Evolutionary conservation across 2,329 filamentous ascomycete genomes (phyloP), one percentile per base, ranked within the genome.

Genomic region (Hypoxylon sp.): DNA sequence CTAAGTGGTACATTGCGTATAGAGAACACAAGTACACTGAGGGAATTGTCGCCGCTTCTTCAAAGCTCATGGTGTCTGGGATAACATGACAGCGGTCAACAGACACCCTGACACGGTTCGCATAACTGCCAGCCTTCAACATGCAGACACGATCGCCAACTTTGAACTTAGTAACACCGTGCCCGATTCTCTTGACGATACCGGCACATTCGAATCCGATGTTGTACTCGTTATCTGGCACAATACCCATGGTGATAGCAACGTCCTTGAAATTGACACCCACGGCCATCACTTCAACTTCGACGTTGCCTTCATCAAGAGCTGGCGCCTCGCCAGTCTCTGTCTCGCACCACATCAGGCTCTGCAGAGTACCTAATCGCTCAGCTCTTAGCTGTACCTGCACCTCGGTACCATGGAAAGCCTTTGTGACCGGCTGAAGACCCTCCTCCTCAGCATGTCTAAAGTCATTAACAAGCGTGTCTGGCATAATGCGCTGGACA

Each of bases 241-340:
- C 67, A 10, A 74, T 70, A 1, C 73, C 72, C 67, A 76, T 68
- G 0, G 76, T 74, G 3, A 73, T 74, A 1, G 80, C 72, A 0
- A 81, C 75, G 64, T 83, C 81, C 24, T 76, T 76, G 68, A 80
- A 81, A 50, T 83, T 83, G 3, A 83, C 58, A 11, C 80, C 81
- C 3, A 72, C 59, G 1, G 81, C 77, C 55, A 71, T 65, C 0
- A 78, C 62, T 46, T 81, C 70, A 5, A 83, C 69, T 37, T 83
- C 78, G 14, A 83, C 61, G 3, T 68, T 56, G n/a, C 72, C 73
- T 4, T 50, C n/a, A 19, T 53, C 60, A 3, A 72, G 14, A 10
- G 50, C 19, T 3, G 68, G 52, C 14, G 74, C 63, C 1, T 37
- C 61, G 6, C 62, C 13, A 0, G 47, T 31, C 46, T 50, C 46